These are phyloP conservation scores for Torulaspora pretoriensis DNA, from an alignment of 1,139 yeast species.

Conservation along the genomic window DNA sequence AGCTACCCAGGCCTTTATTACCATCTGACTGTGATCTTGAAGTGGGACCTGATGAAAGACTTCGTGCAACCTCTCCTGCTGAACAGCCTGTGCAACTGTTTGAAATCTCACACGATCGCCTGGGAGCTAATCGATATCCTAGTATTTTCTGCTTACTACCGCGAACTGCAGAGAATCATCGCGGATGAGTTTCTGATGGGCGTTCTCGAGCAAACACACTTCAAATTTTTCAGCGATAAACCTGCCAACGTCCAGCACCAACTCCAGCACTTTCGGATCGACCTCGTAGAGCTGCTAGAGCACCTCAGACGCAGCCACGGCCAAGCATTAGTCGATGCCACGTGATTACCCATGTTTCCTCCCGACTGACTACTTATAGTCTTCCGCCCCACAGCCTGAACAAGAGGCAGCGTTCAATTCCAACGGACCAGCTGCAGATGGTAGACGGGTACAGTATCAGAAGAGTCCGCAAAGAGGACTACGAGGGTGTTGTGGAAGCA, in stretches of 20 bases:
- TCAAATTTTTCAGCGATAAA: constrained; percentile 12
- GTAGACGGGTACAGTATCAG: constrained; percentile 46
- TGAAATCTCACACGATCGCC: constrained; percentile 9
- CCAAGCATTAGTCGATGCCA: not conserved
- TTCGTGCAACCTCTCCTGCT: constrained; percentile 13
- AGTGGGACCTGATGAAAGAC: constrained; percentile 10
- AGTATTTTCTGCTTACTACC: constrained; percentile 12
- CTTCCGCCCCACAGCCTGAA: not conserved
- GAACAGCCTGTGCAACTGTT: constrained; percentile 6
- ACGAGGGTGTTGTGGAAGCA: constrained; percentile 47
- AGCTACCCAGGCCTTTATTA: constrained; percentile 14
- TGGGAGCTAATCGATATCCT: constrained; percentile 15
- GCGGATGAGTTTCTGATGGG: constrained; percentile 12
- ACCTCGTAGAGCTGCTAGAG: constrained; percentile 11
- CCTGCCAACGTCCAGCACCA: constrained; percentile 6
- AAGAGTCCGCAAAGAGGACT: constrained; percentile 45
- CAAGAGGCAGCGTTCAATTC: not conserved
- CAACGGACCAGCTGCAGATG: constrained; percentile 4
- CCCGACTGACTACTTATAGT: not conserved
- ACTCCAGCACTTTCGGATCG: constrained; percentile 3
- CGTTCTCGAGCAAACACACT: constrained; percentile 12
- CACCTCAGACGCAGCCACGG: constrained; percentile 10
- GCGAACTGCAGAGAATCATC: constrained; percentile 8
- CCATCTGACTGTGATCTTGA: constrained; percentile 11
- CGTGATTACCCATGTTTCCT: constrained; percentile 3